Base-by-base conservation (phyloP, 306 rosid genomes). In the Trifolium dubium region DNA sequence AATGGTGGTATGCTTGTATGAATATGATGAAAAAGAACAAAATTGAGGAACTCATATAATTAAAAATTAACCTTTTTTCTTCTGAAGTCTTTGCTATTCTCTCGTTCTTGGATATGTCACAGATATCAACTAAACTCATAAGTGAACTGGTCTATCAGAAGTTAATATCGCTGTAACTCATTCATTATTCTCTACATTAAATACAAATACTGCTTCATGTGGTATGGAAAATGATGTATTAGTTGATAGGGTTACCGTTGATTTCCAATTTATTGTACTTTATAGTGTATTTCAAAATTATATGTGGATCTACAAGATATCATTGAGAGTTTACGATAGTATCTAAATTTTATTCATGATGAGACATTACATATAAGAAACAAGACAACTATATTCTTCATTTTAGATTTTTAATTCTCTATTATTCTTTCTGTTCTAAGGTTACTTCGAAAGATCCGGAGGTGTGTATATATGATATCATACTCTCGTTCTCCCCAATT, bases 161-260 rank as follows among this genome's bases (percentile, higher is more conserved):
- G 17, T 74, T 66, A 67, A 39, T 34, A 46, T 10, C 17, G 10
- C 23, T 44, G 18, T 58, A 73, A 67, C 58, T 60, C 32, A 47
- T 74, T 74, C 61, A 60, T 37, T 73, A 30, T 53, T 53, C 60
- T 53, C 60, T 44, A 44, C n/a, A 44, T 44, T 44, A 14, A 53
- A 53, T 53, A 17, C 8, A 17, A 53, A 53, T 53, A 23, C 8
- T 18, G 29, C 29, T 17, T 53, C 12, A 7, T 8, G 59, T 51
- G 50, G 28, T 53, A 17, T 53, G 11, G 10, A 17, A 44, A 44
- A 44, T 44, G 11, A 10, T 44, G 50, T 10, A 11, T 0, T 23
- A 23, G 23, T 14, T 44, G 50, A 44, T 44, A 5, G 50, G 11
- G 15, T 44, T 11, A 44, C 14, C 50, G 10, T 44, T 3, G 50